phyloP scores from a whole-genome alignment of 2,329 filamentous ascomycete species.

The Aspergillus sp. region DNA sequence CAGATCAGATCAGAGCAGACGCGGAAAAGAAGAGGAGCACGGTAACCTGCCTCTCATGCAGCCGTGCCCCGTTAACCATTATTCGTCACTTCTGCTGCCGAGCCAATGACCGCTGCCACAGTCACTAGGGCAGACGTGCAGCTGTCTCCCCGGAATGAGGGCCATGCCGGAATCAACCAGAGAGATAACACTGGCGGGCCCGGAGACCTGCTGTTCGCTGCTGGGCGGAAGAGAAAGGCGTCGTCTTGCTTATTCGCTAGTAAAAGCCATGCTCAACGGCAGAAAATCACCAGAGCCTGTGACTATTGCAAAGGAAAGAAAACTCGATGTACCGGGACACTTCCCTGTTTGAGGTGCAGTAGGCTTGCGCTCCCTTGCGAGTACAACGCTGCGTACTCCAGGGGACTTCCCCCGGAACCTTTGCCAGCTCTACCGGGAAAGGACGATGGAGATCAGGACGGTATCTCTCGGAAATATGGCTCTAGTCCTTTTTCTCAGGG shows the following conservation, averaged over 20 bases:
- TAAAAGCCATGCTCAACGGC: conserved; percentile 14
- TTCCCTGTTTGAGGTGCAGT: conserved; percentile 28
- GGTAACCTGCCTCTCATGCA: neutral
- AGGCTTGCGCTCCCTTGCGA: conserved; percentile 25
- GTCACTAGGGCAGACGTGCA: conserved; percentile 1
- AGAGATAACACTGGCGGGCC: neutral
- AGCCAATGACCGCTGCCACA: conserved; percentile 4
- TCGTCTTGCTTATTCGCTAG: conserved; percentile 11
- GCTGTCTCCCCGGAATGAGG: conserved; percentile 3
- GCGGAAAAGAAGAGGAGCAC: conserved; percentile 1
- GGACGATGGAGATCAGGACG: conserved; percentile 1
- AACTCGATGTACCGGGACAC: conserved; percentile 30
- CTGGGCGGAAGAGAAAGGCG: conserved; percentile 24
- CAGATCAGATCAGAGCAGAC: neutral
- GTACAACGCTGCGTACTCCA: conserved; percentile 31
- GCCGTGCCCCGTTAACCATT: neutral
- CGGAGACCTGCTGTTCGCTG: neutral
- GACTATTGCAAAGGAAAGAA: conserved; percentile 34
- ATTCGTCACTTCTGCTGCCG: neutral
- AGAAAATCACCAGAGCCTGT: conserved; percentile 33
- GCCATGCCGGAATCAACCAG: neutral
- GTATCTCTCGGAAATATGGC: neutral
- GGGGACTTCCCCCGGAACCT: conserved; percentile 29
- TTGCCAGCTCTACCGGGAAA: conserved; percentile 12
- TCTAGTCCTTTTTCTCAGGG: conserved; percentile 2